phyloP scores from a whole-genome alignment of 73 alveolate species.

The Tetrahymena thermophila region DNA sequence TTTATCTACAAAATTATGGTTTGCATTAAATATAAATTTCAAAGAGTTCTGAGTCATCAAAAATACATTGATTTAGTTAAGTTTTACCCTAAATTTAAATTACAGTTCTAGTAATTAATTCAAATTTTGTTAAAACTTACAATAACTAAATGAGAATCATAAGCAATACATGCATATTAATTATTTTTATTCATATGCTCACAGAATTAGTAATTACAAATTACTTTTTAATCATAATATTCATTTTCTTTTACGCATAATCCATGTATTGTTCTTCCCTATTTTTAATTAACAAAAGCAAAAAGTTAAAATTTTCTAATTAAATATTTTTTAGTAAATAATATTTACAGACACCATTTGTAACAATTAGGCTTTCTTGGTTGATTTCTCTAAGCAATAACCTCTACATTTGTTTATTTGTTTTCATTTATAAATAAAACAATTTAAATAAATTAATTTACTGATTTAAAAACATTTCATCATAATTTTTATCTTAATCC shows the following conservation, averaged over 20 bases:
- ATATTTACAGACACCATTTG: neutral
- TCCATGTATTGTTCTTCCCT: neutral
- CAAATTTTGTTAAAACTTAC: neutral
- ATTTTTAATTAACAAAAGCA: neutral
- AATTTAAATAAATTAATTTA: too few relatives aligned
- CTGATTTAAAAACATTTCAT: too few relatives aligned
- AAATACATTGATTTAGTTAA: neutral
- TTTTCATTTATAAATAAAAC: too few relatives aligned
- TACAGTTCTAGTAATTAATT: neutral
- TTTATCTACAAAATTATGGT: too few relatives aligned
- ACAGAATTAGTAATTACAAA: neutral
- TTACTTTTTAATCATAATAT: too few relatives aligned
- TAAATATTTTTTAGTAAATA: too few relatives aligned
- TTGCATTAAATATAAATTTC: too few relatives aligned
- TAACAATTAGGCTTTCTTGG: too few relatives aligned
- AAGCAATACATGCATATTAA: neutral
- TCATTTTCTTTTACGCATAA: neutral
- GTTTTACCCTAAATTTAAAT: neutral
- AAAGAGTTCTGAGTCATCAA: neutral
- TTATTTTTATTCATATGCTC: neutral
- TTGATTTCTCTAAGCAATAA: neutral
- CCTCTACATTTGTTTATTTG: neutral
- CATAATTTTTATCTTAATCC: too few relatives aligned
- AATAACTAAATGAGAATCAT: neutral
- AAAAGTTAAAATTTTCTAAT: neutral